Base-by-base conservation (phyloP, 805 yeast genomes). In the Kuraishia ogatae region DNA sequence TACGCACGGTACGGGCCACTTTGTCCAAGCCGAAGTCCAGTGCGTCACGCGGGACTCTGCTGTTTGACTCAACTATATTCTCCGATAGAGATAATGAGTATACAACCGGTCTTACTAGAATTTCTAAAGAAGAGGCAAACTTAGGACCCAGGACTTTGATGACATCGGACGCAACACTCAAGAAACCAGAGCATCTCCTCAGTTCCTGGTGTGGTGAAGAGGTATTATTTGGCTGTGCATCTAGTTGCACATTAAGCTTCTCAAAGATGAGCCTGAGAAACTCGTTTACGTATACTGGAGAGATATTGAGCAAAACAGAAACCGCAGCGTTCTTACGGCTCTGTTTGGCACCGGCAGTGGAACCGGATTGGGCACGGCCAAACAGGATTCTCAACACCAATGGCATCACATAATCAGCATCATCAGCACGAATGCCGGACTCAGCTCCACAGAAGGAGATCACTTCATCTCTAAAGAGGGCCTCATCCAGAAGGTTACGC, bases 391-490 rank as follows among this genome's bases (percentile, higher is more conserved):
- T 73, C 52, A 91, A 65, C 2, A 91, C 77, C 29, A 88, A 63
- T 1, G 96, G 94, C 80, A 90, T 80, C 2, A 93, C 76, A 1
- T 58, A 67, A 1, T 66, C 72, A 17, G 78, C 71, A 64, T 94
- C 97, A 2, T 73, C 74, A 7, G 73, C 76, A 58, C 87, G 89
- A 54, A 91, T 75, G 1, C 76, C 68, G 19, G 70, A 71, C 8
- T 82, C 78, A 4, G 78, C 82, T 21, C 77, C 72, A 20, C 89
- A 70, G 47, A 94, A 77, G 19, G 77, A 79, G 21, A 87, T 74
- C 29, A 92, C 72, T 68, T 92, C 97, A 69, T 94, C 99, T 56
- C 90, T 81, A 72, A 90, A 92, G 19, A 85, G 72, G 1, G 88
- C 80, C 58, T 90, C 96, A 66, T 93, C 97, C 19, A 93, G 72